Evolutionary conservation across 208 protist species (phyloP).

Genomic region (Wallacemonas rigidus): DNA sequence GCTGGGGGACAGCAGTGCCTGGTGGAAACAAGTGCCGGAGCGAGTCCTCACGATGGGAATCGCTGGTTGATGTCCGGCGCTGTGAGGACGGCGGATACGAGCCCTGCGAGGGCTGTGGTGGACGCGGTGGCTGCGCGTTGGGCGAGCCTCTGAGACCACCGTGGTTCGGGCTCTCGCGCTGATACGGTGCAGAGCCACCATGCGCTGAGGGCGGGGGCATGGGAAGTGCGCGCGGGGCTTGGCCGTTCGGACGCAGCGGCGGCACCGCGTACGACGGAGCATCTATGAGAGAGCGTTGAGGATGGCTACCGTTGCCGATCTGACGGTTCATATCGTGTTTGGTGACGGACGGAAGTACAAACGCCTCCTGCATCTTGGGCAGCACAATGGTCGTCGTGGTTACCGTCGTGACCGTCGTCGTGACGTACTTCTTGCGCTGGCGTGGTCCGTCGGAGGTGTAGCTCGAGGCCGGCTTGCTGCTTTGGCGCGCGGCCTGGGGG

Average conservation of each 20-base stretch:
- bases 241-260: background rate
- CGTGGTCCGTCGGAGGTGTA: slow-evolving; percentile 28
- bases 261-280: background rate
- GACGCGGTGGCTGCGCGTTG: background rate
- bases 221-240: background rate
- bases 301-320: background rate
- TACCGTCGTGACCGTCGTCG: slow-evolving; percentile 70
- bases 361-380: slow-evolving; percentile 50
- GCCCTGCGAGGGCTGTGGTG: background rate
- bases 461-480: slow-evolving; percentile 6
- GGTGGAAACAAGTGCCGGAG: slow-evolving; percentile 2
- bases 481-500: slow-evolving; percentile 17
- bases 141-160: background rate
- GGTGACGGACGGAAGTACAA: slow-evolving; percentile 26
- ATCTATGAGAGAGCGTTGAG: background rate
- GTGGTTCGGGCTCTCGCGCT: background rate
- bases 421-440: slow-evolving; percentile 68
- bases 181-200: background rate
- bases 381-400: slow-evolving; percentile 71
- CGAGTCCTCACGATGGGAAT: slow-evolving; percentile 6
- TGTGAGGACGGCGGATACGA: slow-evolving; percentile 8
- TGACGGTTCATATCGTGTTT: slow-evolving; percentile 20
- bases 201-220: background rate
- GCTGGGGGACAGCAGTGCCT: background rate
- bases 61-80: slow-evolving; percentile 7